phyloP scores from a whole-genome alignment of 352 stramenopile genomes.

The Hyaloperonospora brassicae region DNA sequence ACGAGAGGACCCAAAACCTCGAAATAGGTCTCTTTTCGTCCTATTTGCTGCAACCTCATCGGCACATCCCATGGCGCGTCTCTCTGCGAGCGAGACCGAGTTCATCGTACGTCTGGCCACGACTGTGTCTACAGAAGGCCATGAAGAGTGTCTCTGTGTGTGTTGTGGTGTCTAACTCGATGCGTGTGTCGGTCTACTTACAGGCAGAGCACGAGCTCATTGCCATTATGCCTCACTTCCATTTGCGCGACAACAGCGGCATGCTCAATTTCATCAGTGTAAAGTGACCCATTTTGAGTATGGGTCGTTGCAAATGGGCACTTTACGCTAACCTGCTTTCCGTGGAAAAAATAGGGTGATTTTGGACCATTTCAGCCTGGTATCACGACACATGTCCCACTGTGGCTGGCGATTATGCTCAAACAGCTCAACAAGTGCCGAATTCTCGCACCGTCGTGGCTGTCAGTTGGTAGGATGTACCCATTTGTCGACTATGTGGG shows the following conservation, averaged over 20 bases:
- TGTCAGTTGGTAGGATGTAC: conserved; percentile 50
- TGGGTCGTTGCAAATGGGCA: conserved; percentile 5
- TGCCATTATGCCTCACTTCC: conserved; percentile 79
- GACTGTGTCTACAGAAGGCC: too few species aligned
- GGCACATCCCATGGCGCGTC: conserved; percentile 19
- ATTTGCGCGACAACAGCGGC: conserved; percentile 65
- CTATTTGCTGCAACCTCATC: neutral
- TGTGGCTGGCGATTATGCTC: conserved; percentile 87
- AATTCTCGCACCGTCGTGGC: conserved; percentile 73
- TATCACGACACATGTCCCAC: conserved; percentile 71
- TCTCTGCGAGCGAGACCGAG: conserved; percentile 65
- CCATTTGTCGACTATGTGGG: too few species aligned
- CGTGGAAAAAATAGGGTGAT: conserved; percentile 40
- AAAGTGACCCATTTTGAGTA: conserved; percentile 8
- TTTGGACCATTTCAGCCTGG: conserved; percentile 85
- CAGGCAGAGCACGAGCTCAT: conserved; percentile 85
- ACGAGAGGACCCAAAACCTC: neutral
- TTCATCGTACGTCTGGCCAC: conserved; percentile 45
- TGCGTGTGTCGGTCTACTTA: neutral
- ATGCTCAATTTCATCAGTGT: conserved; percentile 79
- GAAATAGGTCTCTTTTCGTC: conserved; percentile 1
- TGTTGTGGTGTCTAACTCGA: too few species aligned
- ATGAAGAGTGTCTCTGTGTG: too few species aligned
- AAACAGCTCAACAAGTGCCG: conserved; percentile 85
- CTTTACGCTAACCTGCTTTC: conserved; percentile 7